phyloP scores from a whole-genome alignment of 2,329 filamentous ascomycete species.

The Cytospora chrysosperma region DNA sequence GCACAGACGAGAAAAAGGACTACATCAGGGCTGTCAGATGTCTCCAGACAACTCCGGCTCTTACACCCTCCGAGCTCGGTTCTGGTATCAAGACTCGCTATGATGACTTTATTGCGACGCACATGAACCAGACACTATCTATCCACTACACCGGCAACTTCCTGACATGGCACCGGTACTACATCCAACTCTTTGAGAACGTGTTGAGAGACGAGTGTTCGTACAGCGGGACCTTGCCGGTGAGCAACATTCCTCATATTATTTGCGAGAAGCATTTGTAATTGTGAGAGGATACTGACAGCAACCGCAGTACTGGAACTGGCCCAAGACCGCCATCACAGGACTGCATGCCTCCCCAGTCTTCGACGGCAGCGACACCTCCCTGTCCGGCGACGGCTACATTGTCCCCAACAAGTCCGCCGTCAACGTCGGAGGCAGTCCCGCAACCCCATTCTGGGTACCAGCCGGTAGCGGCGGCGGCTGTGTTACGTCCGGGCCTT shows the following conservation, averaged over 20 bases:
- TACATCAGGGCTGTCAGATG: slow-evolving; percentile 33
- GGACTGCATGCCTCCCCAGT: slow-evolving; percentile 47
- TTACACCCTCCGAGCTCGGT: slow-evolving; percentile 27
- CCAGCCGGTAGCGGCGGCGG: slow-evolving; percentile 50
- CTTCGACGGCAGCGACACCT: slow-evolving; percentile 50
- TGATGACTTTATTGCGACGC: slow-evolving; percentile 34
- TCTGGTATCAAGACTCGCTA: slow-evolving; percentile 34
- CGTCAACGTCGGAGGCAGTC: slow-evolving; percentile 26
- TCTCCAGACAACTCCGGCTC: slow-evolving; percentile 31
- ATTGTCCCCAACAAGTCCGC: slow-evolving; percentile 32
- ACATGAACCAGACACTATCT: slow-evolving; percentile 22
- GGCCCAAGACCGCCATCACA: slow-evolving; percentile 42
- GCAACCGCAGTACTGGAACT: slow-evolving; percentile 42
- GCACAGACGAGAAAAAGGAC: slow-evolving; percentile 2
- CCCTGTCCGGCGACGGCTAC: slow-evolving; percentile 44
- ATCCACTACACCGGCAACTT: slow-evolving; percentile 17
- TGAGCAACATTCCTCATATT: not conserved
- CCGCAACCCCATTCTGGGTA: slow-evolving; percentile 31
- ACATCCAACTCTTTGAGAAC: slow-evolving; percentile 7
- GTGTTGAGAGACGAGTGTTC: slow-evolving; percentile 13
- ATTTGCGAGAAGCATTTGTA: not conserved
- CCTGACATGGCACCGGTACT: slow-evolving; percentile 18
- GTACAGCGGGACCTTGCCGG: slow-evolving; percentile 26
- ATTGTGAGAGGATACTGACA: not conserved
- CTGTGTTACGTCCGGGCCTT: slow-evolving; percentile 48